Conservation (phyloP, 805 yeast species). For the Wickerhamomyces rabaulensis region DNA sequence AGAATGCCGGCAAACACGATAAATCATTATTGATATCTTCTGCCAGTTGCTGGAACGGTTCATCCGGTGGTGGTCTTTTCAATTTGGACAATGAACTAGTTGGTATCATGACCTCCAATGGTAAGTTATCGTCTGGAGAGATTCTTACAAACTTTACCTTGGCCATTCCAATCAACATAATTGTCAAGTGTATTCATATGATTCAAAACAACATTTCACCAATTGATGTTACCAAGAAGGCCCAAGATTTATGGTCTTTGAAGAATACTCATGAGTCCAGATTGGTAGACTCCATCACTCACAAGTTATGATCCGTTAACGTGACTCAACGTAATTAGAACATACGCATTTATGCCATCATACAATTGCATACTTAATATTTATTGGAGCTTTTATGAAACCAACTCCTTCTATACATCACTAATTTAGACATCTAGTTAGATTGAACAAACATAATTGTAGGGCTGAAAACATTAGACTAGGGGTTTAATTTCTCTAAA, state of each 20-base stretch:
- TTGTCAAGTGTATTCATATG: conserved; percentile 19
- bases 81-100: conserved; percentile 18
- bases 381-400: not conserved
- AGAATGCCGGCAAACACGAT: conserved; percentile 1
- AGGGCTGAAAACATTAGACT: too few species aligned
- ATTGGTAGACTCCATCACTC: not conserved
- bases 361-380: not conserved
- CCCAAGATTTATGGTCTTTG: conserved; percentile 21
- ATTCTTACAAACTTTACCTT: conserved; percentile 24
- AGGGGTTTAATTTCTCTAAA: not conserved
- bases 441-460: too few species aligned
- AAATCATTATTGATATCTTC: conserved; percentile 19
- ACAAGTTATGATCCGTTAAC: not conserved
- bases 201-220: conserved; percentile 6
- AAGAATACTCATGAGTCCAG: conserved; percentile 13
- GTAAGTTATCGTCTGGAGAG: conserved; percentile 23
- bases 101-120: conserved; percentile 27
- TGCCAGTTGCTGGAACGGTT: conserved; percentile 27
- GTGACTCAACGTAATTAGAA: too few species aligned
- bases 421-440: not conserved
- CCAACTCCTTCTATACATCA: not conserved
- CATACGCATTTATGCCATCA: not conserved
- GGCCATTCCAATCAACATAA: conserved; percentile 21
- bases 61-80: conserved; percentile 26
- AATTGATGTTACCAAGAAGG: conserved; percentile 9